Base-by-base conservation (phyloP, 2,329 filamentous ascomycete genomes). In the Fusarium sambucinum region DNA sequence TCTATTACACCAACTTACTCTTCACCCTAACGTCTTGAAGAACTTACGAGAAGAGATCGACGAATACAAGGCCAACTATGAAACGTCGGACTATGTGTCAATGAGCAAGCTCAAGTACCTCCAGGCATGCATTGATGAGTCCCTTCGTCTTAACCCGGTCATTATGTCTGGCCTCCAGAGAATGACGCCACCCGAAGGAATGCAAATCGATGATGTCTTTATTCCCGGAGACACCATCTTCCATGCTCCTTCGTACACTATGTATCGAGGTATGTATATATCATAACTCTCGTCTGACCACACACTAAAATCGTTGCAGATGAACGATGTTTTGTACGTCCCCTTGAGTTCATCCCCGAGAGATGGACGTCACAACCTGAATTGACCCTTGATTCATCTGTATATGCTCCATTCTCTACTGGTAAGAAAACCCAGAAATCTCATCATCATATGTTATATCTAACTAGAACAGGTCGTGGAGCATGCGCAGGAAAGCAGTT, bases 401-500 rank as follows among this genome's bases (percentile, higher is more conserved):
- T 61, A 8, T 68, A 65, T 19, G 56, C 65, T 1, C 68, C 68
- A 0, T 70, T 70, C 11, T 54, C 54, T 1, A 48, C 42, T 14
- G 68, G 68, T 66, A 48, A 17, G 66, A 6, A 1, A 1, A 16
- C 9, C 1, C 3, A 19, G 7, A 21, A 4, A 6, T 1, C 1
- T 21, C 12, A 13, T 3, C 4, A 3, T 9, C 4, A 11, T 9
- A 21, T 3, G 8, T 32, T 1, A 21, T 12, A 27, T 29, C 38
- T 63, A 6, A 63, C 3, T 17, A 5, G 5, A 1, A 9, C 1
- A 70, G 67, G 67, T 0, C 68, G 67, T 2, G 66, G 59, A 2
- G 56, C 64, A 1, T 70, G 68, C 6, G 68, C 54, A 13, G 68
- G 68, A n/a, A 70, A 70, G 4, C 68, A 70, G 8, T n/a, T 70